phyloP scores from a whole-genome alignment of 2,329 filamentous ascomycete species.

The Leptographium radiaticola region DNA sequence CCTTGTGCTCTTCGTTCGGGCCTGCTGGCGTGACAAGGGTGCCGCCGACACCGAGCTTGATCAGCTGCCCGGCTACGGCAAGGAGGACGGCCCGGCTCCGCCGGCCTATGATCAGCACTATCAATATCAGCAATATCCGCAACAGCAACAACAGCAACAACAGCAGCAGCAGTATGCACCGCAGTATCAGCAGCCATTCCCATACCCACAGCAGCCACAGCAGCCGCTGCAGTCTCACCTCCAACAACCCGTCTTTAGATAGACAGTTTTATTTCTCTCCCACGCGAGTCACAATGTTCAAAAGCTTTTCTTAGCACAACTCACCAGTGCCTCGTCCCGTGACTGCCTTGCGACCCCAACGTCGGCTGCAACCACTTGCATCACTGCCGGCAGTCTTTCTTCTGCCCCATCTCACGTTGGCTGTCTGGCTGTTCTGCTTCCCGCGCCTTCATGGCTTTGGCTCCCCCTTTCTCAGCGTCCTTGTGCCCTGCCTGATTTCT shows the following conservation, averaged over 20 bases:
- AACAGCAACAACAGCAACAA: neutral
- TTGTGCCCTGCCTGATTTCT: too few relatives aligned
- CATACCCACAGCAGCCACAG: neutral
- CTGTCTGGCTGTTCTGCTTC: too few relatives aligned
- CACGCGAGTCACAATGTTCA: too few relatives aligned
- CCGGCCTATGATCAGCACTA: neutral
- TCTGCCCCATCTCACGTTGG: too few relatives aligned
- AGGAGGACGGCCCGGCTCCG: conserved; percentile 3
- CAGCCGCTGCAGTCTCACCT: neutral
- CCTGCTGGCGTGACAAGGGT: neutral
- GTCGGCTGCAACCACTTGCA: too few relatives aligned
- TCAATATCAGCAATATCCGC: neutral
- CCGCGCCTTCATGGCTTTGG: too few relatives aligned
- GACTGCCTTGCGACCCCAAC: too few relatives aligned
- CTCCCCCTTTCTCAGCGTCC: too few relatives aligned
- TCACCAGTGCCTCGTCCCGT: too few relatives aligned
- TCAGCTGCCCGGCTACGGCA: conserved; percentile 2
- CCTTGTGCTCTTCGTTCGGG: neutral
- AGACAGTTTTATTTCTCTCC: too few relatives aligned
- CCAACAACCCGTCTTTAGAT: neutral
- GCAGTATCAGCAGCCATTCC: neutral
- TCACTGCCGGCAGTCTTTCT: too few relatives aligned
- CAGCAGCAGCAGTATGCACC: neutral
- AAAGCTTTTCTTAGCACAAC: too few relatives aligned
- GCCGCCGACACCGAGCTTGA: conserved; percentile 1